A percentile compares a stretch with the other conserved stretches of the same genome.
Evolutionary conservation across 768 basidiomycete genomes (phyloP).

Genomic region (Pisolithus sp.): DNA sequence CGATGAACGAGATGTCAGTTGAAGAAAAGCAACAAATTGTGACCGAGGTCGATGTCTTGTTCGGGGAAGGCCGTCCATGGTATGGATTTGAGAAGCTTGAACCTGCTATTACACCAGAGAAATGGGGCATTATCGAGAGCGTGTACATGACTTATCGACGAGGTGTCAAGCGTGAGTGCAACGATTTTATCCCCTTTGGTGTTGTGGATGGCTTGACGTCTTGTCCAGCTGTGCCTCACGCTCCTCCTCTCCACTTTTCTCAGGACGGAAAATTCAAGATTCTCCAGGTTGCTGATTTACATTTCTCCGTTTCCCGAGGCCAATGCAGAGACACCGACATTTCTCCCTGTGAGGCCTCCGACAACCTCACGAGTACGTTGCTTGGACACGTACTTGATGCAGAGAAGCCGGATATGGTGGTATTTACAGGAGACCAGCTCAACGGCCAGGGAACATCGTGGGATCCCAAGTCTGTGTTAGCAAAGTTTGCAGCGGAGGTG

Average conservation of each 20-base stretch:
- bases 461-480: conserved; percentile 81
- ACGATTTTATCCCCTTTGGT: neutral
- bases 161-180: conserved; percentile 63
- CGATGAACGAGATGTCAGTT: conserved; percentile 51
- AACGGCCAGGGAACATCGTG: conserved; percentile 89
- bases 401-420: conserved; percentile 86
- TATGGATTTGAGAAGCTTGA: conserved; percentile 78
- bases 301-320: conserved; percentile 80
- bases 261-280: conserved; percentile 82
- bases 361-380: conserved; percentile 72
- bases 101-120: conserved; percentile 46
- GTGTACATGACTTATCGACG: conserved; percentile 64
- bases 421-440: conserved; percentile 90
- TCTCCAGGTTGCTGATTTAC: conserved; percentile 88
- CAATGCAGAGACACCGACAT: conserved; percentile 65
- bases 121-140: conserved; percentile 37
- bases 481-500: conserved; percentile 79
- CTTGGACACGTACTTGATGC: conserved; percentile 63
- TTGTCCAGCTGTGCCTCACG: conserved; percentile 54
- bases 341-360: conserved; percentile 52
- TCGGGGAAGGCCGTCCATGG: conserved; percentile 78
- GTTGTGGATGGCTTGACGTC: conserved; percentile 2
- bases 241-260: conserved; percentile 79
- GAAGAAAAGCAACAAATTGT: conserved; percentile 59
- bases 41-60: conserved; percentile 89